Evolutionary conservation across 139 green algal genomes (phyloP).

Genomic region (Penium margaritaceum): DNA sequence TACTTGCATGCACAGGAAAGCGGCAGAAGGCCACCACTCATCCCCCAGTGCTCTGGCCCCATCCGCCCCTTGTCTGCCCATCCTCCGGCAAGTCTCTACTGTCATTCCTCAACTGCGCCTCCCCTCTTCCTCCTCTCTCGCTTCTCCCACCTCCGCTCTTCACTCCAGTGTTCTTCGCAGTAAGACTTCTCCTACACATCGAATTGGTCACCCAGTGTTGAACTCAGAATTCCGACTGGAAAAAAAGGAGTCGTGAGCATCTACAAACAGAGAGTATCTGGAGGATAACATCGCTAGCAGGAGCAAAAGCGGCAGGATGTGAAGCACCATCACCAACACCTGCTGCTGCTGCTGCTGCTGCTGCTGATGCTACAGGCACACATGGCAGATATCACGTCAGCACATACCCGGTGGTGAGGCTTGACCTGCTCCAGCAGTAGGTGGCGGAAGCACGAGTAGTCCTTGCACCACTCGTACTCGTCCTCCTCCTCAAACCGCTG

Average conservation of each 20-base stretch:
- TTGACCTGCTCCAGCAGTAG: slow-evolving; percentile 47
- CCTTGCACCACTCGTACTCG: slow-evolving; percentile 54
- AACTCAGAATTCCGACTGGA: too few relatives aligned
- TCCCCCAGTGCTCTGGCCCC: neutral
- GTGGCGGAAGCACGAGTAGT: slow-evolving; percentile 42
- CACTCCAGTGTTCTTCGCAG: too few relatives aligned
- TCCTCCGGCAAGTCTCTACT: neutral
- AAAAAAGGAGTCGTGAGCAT: neutral
- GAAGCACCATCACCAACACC: neutral
- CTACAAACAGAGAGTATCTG: neutral
- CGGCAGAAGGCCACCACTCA: neutral
- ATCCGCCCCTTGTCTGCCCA: neutral
- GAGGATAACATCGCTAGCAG: neutral
- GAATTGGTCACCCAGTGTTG: too few relatives aligned
- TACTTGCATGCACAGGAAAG: neutral
- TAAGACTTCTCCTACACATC: too few relatives aligned
- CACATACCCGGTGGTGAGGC: slow-evolving; percentile 11
- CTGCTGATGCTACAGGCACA: too few relatives aligned
- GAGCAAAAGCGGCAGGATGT: neutral
- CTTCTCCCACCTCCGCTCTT: too few relatives aligned
- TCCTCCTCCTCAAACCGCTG: slow-evolving; percentile 47
- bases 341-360: neutral
- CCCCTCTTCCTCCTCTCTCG: neutral
- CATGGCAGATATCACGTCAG: too few relatives aligned
- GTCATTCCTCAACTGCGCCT: neutral